These are phyloP conservation scores for Selenicereus undatus DNA, from an alignment of 148 eudicot genomes.

Conservation along the genomic window DNA sequence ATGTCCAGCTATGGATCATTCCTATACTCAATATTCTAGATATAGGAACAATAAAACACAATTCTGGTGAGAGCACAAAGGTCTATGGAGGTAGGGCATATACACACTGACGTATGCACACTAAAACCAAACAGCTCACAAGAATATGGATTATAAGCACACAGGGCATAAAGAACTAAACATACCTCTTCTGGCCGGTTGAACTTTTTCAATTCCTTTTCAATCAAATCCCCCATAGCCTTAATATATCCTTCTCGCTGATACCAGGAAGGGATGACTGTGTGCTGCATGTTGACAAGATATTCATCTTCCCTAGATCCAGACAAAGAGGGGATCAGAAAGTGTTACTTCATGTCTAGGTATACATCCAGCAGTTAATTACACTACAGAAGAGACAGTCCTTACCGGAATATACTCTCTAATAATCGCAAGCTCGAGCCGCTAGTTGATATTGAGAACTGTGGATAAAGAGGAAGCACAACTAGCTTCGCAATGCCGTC, in stretches of 20 bases:
- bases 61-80: not conserved
- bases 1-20: not conserved
- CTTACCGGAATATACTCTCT: slow-evolving; percentile 91
- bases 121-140: not conserved
- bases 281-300: slow-evolving; percentile 93
- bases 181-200: slow-evolving; percentile 67
- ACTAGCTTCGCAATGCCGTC: slow-evolving; percentile 90
- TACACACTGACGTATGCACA: not conserved
- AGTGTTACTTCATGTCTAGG: not conserved
- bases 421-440: slow-evolving; percentile 95
- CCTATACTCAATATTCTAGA: not conserved
- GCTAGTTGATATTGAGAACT: slow-evolving; percentile 96
- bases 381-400: not conserved
- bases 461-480: slow-evolving; percentile 98
- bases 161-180: not conserved
- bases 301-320: slow-evolving; percentile 83
- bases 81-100: not conserved
- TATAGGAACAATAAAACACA: not conserved
- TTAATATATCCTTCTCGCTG: slow-evolving; percentile 94
- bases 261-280: slow-evolving; percentile 99
- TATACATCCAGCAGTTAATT: not conserved
- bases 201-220: slow-evolving; percentile 62
- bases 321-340: not conserved
- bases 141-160: not conserved
- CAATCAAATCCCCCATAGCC: slow-evolving; percentile 86